Evolutionary conservation across 352 stramenopile genomes (phyloP), one percentile per base, ranked within the genome.

Genomic region (Phytopythium aichiense): DNA sequence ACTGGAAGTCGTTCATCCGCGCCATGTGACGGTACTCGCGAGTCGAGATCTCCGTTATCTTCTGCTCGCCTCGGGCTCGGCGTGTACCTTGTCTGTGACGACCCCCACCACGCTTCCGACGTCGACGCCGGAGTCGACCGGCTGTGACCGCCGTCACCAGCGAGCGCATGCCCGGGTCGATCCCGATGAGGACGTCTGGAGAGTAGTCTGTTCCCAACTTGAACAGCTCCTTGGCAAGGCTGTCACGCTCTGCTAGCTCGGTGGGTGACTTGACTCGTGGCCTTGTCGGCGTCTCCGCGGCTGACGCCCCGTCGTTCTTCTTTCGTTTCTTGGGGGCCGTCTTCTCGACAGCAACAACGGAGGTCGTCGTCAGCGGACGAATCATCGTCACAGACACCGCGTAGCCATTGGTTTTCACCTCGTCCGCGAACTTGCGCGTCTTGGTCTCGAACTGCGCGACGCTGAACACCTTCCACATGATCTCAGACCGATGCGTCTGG

Each of bases 121-220:
- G 52, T 20, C 52, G 8, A 20, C 22, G 7, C 35, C 6, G 35
- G 9, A 62, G 56, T 30, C 46, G 40, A 45, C 18, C 51, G 8
- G 49, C 11, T 25, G 51, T 42, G 30, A 65, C 60, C 0, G 50
- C 52, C 30, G 60, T 65, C 2, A 40, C n/a, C n/a, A 65, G 31
- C 12, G 60, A 65, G 7, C 60, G 52, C 60, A 65, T 65, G 20
- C 51, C 60, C 16, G 52, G 60, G 23, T 65, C 60, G 22, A 65
- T 49, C 38, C 60, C 50, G 40, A 60, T 56, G 1, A 65, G 31
- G 30, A 65, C 40, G 12, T 65, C 38, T 3, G 52, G 38, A 4
- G 37, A 28, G 52, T 60, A 65, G 33, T 35, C 50, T 25, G n/a
- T 11, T 37, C 28, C 42, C 16, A 63, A 23, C 46, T 42, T 55